These are phyloP conservation scores for Waltergamsia citrina DNA, from an alignment of 2,329 filamentous ascomycete genomes.

Conservation along the genomic window DNA sequence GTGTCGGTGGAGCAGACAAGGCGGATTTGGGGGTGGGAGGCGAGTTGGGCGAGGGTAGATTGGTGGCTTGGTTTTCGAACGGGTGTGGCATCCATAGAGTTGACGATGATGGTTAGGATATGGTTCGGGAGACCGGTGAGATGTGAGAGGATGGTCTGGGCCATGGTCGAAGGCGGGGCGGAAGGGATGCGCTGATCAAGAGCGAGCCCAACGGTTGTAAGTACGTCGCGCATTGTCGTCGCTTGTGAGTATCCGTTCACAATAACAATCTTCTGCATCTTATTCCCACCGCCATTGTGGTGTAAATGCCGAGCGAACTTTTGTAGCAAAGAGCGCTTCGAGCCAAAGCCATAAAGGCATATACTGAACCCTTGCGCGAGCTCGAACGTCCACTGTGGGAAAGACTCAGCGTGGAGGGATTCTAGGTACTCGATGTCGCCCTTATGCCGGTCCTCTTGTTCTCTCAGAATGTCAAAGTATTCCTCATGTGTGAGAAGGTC, in stretches of 20 bases:
- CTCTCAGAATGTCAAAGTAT: slow-evolving; percentile 62
- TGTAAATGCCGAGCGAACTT: slow-evolving; percentile 63
- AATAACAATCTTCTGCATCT: slow-evolving; percentile 52
- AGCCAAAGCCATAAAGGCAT: slow-evolving; percentile 88
- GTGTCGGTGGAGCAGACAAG: slow-evolving; percentile 79
- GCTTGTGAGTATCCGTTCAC: slow-evolving; percentile 75
- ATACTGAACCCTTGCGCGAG: slow-evolving; percentile 78
- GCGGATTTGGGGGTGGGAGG: slow-evolving; percentile 60
- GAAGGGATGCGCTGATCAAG: slow-evolving; percentile 44
- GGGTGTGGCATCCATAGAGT: slow-evolving; percentile 75
- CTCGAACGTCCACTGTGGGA: slow-evolving; percentile 90
- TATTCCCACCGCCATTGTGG: background rate
- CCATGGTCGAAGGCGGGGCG: slow-evolving; percentile 58
- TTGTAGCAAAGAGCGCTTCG: slow-evolving; percentile 68
- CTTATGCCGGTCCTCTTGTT: slow-evolving; percentile 59
- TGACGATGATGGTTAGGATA: slow-evolving; percentile 61
- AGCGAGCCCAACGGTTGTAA: slow-evolving; percentile 58
- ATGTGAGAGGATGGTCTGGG: slow-evolving; percentile 54
- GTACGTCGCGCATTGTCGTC: slow-evolving; percentile 57
- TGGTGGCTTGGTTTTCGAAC: slow-evolving; percentile 66
- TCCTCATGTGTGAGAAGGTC: slow-evolving; percentile 82
- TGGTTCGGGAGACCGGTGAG: slow-evolving; percentile 35
- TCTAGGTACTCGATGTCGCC: slow-evolving; percentile 63
- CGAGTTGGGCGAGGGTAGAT: slow-evolving; percentile 64
- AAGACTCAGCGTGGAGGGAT: slow-evolving; percentile 68